Evolutionary conservation across 768 basidiomycete species (phyloP), one percentile per base, ranked within the genome.

Genomic region (Trametopsis cervina): DNA sequence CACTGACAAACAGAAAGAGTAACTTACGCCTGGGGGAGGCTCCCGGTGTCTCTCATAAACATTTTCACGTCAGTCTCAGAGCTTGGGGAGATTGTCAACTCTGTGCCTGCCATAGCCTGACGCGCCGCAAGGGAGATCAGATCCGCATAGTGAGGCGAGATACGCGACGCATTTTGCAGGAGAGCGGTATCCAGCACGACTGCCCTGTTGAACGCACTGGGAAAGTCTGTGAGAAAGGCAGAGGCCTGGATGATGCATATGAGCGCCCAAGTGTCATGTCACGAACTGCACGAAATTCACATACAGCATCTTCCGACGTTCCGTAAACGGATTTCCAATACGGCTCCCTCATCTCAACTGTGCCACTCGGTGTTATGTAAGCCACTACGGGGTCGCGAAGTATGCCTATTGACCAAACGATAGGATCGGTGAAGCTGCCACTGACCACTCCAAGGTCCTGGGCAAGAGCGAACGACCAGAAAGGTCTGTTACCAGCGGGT

Each of bases 361-460:
- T 33, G 9, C 56, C 54, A 10, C 29, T 23, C 2, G 57, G 24
- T 0, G 46, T 51, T 11, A 50, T 57, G 24, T 59, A 65, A 27
- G 47, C 39, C 40, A 63, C 49, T 0, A 54, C 54, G 3, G 60
- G 60, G 36, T 66, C 57, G 7, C 61, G 51, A 2, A 59, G 50
- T 39, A 55, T 57, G 9, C 65, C 63, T 10, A 65, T 47, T 0
- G 60, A 44, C 60, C 62, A 65, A 1, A 62, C 55, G 11, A 59
- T 46, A 0, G 65, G 56, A 1, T 26, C 38, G 7, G 49, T 38
- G 29, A 33, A 0, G 60, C 60, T 20, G 42, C 36, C 29, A 13
- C 36, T 36, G 20, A 63, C 59, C 9, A 4, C 3, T 65, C 56
- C 2, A 56, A 49, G 1, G 65, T 41, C 20, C 65, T 51, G 10